A percentile compares a stretch with the other conserved stretches of the same genome.
These are phyloP conservation scores for Trichosphaerium sp. DNA, from an alignment of 78 protist species.

Conservation along the genomic window DNA sequence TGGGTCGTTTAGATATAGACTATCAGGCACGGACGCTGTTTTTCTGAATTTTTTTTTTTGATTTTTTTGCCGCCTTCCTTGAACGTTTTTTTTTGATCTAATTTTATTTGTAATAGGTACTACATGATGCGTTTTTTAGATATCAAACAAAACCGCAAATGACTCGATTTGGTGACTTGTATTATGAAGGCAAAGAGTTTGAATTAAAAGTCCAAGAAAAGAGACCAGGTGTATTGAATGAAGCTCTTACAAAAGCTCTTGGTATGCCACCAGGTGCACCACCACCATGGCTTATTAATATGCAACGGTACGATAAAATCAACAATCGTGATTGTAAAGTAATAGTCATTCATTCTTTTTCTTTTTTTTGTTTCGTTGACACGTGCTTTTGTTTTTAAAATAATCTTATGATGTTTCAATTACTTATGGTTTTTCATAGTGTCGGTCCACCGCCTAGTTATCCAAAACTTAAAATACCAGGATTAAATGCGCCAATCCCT, in stretches of 20 bases:
- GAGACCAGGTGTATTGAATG: constrained; percentile 72
- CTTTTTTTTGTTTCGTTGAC: no score
- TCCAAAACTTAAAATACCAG: constrained; percentile 87
- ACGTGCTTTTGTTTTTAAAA: no score
- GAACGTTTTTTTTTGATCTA: background rate
- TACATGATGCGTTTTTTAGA: constrained; percentile 94
- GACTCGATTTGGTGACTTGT: constrained; percentile 56
- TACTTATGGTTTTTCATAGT: no score
- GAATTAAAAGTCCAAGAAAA: constrained; percentile 45
- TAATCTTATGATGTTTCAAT: no score
- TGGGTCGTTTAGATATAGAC: constrained; percentile 83
- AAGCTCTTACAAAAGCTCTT: constrained; percentile 59
- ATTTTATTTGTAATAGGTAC: background rate
- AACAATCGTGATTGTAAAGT: no score
- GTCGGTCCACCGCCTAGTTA: constrained; percentile 97
- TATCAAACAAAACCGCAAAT: constrained; percentile 77
- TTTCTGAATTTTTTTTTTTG: background rate
- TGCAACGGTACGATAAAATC: constrained; percentile 90
- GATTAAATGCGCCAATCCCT: constrained; percentile 98
- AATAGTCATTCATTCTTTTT: no score
- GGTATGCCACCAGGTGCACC: constrained; percentile 85
- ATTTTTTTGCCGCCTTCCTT: background rate
- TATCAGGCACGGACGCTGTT: constrained; percentile 43
- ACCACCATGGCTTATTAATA: constrained; percentile 96
- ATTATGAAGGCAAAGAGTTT: constrained; percentile 83